phyloP scores from a whole-genome alignment of 495 filamentous ascomycete species.

The Penicillium pancosmium region DNA sequence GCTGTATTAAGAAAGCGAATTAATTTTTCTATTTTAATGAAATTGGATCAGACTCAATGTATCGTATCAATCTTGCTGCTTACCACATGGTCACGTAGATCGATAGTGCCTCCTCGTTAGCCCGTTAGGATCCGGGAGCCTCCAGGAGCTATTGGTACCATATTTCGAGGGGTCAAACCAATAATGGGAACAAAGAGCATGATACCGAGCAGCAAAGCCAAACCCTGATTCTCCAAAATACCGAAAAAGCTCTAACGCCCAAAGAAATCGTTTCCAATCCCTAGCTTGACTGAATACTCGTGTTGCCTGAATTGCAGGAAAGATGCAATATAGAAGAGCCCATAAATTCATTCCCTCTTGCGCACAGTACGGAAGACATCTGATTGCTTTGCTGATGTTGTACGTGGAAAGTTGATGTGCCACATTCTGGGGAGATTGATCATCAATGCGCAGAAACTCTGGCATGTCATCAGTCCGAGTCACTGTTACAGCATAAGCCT shows the following conservation, averaged over 20 bases:
- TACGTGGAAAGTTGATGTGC: constrained; percentile 6
- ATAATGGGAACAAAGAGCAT: constrained; percentile 5
- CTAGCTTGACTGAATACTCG: constrained; percentile 8
- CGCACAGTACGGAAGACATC: constrained; percentile 12
- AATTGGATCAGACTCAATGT: not conserved
- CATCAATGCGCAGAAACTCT: not conserved
- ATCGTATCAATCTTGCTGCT: not conserved
- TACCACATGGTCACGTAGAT: not conserved
- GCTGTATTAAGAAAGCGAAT: not conserved
- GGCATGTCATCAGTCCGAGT: not conserved
- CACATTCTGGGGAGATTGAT: constrained; percentile 5
- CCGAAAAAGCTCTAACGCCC: constrained; percentile 2
- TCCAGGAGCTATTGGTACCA: not conserved
- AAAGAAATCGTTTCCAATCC: constrained; percentile 13
- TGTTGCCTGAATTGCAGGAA: constrained; percentile 7
- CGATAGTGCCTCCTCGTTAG: not conserved
- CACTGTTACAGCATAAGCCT: not conserved
- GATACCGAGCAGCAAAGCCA: constrained; percentile 7
- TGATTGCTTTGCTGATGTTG: constrained; percentile 6
- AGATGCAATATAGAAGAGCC: constrained; percentile 3
- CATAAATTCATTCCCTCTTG: constrained; percentile 11
- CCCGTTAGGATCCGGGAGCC: constrained; percentile 3
- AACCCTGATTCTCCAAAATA: constrained; percentile 1
- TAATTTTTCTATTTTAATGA: not conserved
- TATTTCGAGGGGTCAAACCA: constrained; percentile 8